phyloP scores from a whole-genome alignment of 2,329 filamentous ascomycete species.

The Ophiostoma triangulosporum region DNA sequence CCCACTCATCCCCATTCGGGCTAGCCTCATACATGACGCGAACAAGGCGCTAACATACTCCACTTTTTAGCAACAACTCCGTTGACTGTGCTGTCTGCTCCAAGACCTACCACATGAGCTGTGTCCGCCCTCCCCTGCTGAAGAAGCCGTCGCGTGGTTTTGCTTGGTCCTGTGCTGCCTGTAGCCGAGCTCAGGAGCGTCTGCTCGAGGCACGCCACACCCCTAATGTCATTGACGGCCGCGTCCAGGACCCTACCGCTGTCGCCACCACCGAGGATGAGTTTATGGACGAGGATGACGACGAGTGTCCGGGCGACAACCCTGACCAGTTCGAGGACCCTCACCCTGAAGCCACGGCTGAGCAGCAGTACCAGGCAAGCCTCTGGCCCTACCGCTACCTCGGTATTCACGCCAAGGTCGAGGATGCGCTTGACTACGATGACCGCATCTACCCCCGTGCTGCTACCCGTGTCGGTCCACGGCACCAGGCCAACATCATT shows the following conservation, averaged over 20 bases:
- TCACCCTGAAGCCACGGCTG: conserved; percentile 53
- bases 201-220: conserved; percentile 84
- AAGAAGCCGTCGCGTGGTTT: conserved; percentile 97
- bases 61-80: conserved; percentile 60
- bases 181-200: conserved; percentile 88
- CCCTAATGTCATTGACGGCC: conserved; percentile 56
- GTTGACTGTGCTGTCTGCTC: conserved; percentile 93
- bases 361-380: conserved; percentile 84
- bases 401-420: conserved; percentile 86
- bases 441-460: conserved; percentile 95
- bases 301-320: conserved; percentile 47
- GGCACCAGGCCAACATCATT: conserved; percentile 76
- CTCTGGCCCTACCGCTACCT: conserved; percentile 95
- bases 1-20: conserved; percentile 10
- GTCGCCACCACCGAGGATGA: conserved; percentile 37
- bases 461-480: conserved; percentile 78
- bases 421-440: conserved; percentile 92
- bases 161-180: conserved; percentile 93
- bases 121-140: conserved; percentile 76
- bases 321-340: conserved; percentile 44
- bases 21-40: conserved; percentile 9
- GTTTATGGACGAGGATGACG: conserved; percentile 57
- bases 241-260: conserved; percentile 29
- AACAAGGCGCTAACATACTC: conserved; percentile 13
- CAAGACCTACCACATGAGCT: conserved; percentile 97